Evolutionary conservation across 257 asterid species (phyloP).

Genomic region (Nicotiana obtusifolia): DNA sequence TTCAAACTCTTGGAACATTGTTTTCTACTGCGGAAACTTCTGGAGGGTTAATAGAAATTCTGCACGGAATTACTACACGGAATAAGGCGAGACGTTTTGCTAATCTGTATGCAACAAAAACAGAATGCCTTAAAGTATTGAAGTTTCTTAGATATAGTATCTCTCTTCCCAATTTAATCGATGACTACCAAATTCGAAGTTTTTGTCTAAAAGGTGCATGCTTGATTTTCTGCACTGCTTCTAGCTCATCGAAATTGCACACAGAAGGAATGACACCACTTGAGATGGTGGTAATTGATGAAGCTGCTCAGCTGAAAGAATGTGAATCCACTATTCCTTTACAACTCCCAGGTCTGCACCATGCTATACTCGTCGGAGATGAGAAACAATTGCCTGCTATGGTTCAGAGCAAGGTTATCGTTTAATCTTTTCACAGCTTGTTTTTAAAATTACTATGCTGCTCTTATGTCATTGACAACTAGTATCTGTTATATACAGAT

Average conservation of each 20-base stretch:
- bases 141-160: constrained; percentile 3
- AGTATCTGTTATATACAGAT: not conserved
- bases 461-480: not conserved
- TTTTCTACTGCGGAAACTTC: not conserved
- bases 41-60: constrained; percentile 10
- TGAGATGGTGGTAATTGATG: constrained; percentile 48
- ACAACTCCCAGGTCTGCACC: constrained; percentile 41
- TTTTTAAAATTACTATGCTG: not conserved
- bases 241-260: constrained; percentile 38
- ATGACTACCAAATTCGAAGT: not conserved
- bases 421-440: not conserved
- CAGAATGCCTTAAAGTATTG: constrained; percentile 23
- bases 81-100: not conserved
- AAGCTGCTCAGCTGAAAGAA: constrained; percentile 64
- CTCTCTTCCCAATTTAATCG: constrained; percentile 19
- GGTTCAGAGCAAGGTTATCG: constrained; percentile 52
- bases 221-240: constrained; percentile 46
- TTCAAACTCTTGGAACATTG: constrained; percentile 17
- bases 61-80: not conserved
- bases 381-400: constrained; percentile 61
- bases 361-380: constrained; percentile 59
- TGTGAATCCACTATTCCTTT: constrained; percentile 55
- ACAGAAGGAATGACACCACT: constrained; percentile 15
- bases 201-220: constrained; percentile 32
- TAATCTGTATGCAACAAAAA: constrained; percentile 4